A percentile compares a stretch with the other conserved stretches of the same genome.
These are phyloP conservation scores for Lactarius quietus DNA, from an alignment of 768 basidiomycete species.

Conservation along the genomic window DNA sequence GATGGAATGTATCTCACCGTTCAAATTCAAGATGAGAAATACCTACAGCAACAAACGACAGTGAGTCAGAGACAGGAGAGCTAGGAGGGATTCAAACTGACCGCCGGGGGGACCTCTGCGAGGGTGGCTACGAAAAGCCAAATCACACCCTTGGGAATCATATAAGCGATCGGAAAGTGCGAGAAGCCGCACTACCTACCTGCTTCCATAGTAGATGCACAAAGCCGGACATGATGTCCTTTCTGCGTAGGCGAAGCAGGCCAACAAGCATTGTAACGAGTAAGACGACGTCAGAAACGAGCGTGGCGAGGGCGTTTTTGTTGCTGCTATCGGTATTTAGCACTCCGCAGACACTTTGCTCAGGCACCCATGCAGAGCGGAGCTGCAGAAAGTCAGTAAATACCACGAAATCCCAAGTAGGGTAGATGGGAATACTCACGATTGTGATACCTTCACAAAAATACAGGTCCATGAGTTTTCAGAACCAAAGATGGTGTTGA, in stretches of 20 bases:
- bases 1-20: not conserved
- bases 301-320: not conserved
- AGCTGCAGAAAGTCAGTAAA: not conserved
- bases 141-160: not conserved
- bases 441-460: not conserved
- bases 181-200: not conserved
- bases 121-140: constrained; percentile 2
- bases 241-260: constrained; percentile 2
- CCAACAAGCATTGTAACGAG: constrained; percentile 10
- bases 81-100: not conserved
- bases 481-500: too few species aligned
- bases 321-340: not conserved
- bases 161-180: not conserved
- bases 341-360: not conserved
- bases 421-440: not conserved
- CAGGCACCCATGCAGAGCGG: not conserved
- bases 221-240: not conserved
- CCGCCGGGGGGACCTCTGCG: not conserved
- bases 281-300: constrained; percentile 6
- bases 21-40: constrained; percentile 3
- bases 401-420: not conserved
- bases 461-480: not conserved
- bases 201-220: constrained; percentile 9
- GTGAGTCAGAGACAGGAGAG: not conserved
- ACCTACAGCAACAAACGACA: not conserved